phyloP scores from a whole-genome alignment of 1,139 yeast species.

The Hemisphaericaspora lyxosophila region DNA sequence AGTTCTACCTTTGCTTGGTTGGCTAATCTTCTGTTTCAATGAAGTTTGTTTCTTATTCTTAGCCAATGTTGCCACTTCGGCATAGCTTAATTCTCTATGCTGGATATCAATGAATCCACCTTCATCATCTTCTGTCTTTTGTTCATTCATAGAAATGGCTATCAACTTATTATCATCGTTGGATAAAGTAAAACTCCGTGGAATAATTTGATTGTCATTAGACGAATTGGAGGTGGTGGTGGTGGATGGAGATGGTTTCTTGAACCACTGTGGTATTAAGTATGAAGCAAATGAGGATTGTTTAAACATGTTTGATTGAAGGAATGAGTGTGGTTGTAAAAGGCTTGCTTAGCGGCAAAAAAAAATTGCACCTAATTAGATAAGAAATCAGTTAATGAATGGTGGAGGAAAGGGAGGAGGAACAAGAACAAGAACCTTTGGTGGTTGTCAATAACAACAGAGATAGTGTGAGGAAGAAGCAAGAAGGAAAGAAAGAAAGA shows the following conservation, averaged over 20 bases:
- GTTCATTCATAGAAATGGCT: conserved; percentile 36
- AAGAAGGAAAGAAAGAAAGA: too few species aligned
- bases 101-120: conserved; percentile 42
- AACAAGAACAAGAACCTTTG: too few species aligned
- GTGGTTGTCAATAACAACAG: too few species aligned
- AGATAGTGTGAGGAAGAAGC: too few species aligned
- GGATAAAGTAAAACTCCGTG: conserved; percentile 31
- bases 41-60: conserved; percentile 14
- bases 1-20: conserved; percentile 8
- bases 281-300: conserved; percentile 10
- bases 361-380: not conserved
- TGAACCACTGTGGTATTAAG: conserved; percentile 16
- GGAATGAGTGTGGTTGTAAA: too few species aligned
- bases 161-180: conserved; percentile 28
- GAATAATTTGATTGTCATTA: conserved; percentile 14
- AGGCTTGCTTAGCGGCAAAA: not conserved
- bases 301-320: conserved; percentile 14
- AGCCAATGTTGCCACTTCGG: conserved; percentile 43
- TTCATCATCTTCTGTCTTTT: conserved; percentile 17
- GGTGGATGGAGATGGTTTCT: conserved; percentile 7
- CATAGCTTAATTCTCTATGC: conserved; percentile 39
- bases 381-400: not conserved
- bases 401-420: not conserved
- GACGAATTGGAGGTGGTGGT: conserved; percentile 13
- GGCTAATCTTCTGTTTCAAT: conserved; percentile 1